Evolutionary conservation across 495 filamentous ascomycete species (phyloP), one percentile per base, ranked within the genome.

Genomic region (Astrothelium macrocarpum): DNA sequence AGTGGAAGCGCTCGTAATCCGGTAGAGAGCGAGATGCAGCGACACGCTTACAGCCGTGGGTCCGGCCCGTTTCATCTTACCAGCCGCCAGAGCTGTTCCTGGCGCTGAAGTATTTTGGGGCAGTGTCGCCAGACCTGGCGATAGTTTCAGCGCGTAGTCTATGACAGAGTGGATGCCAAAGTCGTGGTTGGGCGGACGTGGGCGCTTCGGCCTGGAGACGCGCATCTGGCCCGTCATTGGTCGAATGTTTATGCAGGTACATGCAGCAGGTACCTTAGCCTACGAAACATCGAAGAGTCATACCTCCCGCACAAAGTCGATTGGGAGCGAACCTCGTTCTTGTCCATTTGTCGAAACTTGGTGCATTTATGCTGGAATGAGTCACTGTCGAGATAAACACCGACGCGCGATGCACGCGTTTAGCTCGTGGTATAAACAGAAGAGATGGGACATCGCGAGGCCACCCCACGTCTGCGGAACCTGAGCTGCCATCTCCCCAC

Each of bases 41-140:
- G 49, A 56, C 23, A 56, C 49, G 49, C 49, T 56, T 56, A 25
- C 25, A 29, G 5, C 49, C 49, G 14, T 39, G 49, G 45, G 45
- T 0, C n/a, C 1, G 45, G 45, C n/a, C 45, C 45, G 49, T 56
- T 56, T 56, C 49, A 56, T 56, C 23, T 56, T 29, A 16, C 23
- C 49, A 56, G 25, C 49, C 49, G 49, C 49, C 49, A 29, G 29
- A 11, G 11, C 20, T 11, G 12, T 26, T 29, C 49, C 20, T 56
- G 49, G 49, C 49, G 49, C 49, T 56, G 49, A 56, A 16, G 49
- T 56, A 56, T 56, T 56, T 56, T 56, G 49, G 49, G 49, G 49
- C 49, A 56, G 49, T 56, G 49, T 56, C 25, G 23, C 2, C 16
- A 25, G 49, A 16, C 45, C 7, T 10, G 49, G 49, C 49, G 49